Base-by-base conservation (phyloP, 371 early-diverging fungal species). In the Mycotypha africana region DNA sequence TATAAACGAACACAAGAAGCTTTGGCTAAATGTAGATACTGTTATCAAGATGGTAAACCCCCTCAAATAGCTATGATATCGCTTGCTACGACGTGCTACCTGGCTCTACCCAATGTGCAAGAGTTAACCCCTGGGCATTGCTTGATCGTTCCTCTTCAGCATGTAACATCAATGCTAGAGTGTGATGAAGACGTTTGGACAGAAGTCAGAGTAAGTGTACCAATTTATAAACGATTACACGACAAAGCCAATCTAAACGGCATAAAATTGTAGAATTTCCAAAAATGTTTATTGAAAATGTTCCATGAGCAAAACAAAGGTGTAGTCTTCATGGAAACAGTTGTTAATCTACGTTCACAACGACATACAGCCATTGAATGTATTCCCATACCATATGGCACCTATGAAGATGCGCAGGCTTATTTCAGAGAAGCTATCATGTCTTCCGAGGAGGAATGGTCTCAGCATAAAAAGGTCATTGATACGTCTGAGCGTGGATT, bases 151-250 rank as follows among this genome's bases (percentile, higher is more conserved):
- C 95, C 97, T 12, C 52, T 85, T 10, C 86, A 93, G 41, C 97
- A 97, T 60, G 75, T 78, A 16, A 58, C 83, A 0, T 86, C 90
- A 3, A 88, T 83, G 4, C 67, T 97, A 20, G 89, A 91, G 49
- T 86, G 84, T 37, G 93, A 93, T 40, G 95, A 97, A 50, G 91
- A 89, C 56, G 79, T 74, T 4, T 95, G 95, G 96, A 86, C 84
- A 40, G 97, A 97, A 65, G 85, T 97, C 20, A 56, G 86, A 56
- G 86, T 86, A 73, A 37, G 75, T 61, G n/a, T n/a, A n/a, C n/a
- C 30, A 28, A 6, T 28, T 28, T 28, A 28, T 28, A 28, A 8
- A 6, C 12, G 6, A 8, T 28, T 8, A 12, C 30, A 28, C 30
- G 12, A 8, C 12, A 8, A 8, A 28, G 12, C 6, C 30, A 28